A percentile compares a stretch with the other conserved stretches of the same genome.
Evolutionary conservation across 2,329 filamentous ascomycete species (phyloP).

Genomic region (Nannizziopsis barbatae): DNA sequence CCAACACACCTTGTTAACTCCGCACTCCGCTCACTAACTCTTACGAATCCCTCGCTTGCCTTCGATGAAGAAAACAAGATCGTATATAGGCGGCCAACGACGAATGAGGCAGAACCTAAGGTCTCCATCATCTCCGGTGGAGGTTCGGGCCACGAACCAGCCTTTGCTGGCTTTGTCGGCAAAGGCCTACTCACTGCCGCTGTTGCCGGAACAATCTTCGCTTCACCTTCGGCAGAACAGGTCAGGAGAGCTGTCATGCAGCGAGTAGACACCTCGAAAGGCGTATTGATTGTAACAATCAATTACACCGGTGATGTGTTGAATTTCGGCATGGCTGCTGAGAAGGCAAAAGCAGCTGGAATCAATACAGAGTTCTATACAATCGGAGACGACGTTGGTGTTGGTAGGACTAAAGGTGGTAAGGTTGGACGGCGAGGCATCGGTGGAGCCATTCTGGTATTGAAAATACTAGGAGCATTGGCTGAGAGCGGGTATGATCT

Average conservation of each 20-base stretch:
- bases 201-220: slow-evolving; percentile 80
- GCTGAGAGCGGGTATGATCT: slow-evolving; percentile 54
- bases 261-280: slow-evolving; percentile 58
- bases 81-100: slow-evolving; percentile 57
- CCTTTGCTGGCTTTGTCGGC: slow-evolving; percentile 76
- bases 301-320: slow-evolving; percentile 87
- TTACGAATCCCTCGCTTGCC: slow-evolving; percentile 73
- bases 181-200: slow-evolving; percentile 67
- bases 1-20: slow-evolving; percentile 64
- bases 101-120: slow-evolving; percentile 41
- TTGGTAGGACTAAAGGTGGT: slow-evolving; percentile 68
- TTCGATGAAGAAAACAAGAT: slow-evolving; percentile 74
- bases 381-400: slow-evolving; percentile 83
- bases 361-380: slow-evolving; percentile 77
- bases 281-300: slow-evolving; percentile 85
- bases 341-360: slow-evolving; percentile 76
- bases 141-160: slow-evolving; percentile 81
- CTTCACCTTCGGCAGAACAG: slow-evolving; percentile 70
- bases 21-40: slow-evolving; percentile 64
- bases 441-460: slow-evolving; percentile 80
- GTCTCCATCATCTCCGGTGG: slow-evolving; percentile 82
- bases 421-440: slow-evolving; percentile 88
- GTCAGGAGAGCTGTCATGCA: slow-evolving; percentile 64
- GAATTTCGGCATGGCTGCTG: slow-evolving; percentile 87
- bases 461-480: slow-evolving; percentile 78